Evolutionary conservation across 1,284 basidiomycete species (phyloP).

Genomic region (Ustilago hordei): DNA sequence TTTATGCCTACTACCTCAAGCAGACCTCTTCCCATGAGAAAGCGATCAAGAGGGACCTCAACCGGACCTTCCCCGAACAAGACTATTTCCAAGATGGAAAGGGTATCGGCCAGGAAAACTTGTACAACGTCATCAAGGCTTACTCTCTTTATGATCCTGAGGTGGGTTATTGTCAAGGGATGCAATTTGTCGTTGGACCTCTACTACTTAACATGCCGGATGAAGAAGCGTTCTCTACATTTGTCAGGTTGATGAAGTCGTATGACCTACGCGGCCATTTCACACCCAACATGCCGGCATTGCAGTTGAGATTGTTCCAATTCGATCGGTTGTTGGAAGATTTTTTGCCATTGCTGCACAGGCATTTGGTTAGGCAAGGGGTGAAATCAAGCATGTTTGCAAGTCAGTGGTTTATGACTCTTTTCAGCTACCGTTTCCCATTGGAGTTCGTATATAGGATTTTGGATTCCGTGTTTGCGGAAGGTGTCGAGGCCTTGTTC

Average conservation of each 20-base stretch:
- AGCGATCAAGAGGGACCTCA: conserved; percentile 89
- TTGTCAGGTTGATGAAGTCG: conserved; percentile 96
- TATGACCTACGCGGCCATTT: conserved; percentile 97
- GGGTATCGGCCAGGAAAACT: conserved; percentile 92
- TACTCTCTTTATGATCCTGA: conserved; percentile 95
- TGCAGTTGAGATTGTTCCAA: conserved; percentile 88
- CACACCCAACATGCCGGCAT: conserved; percentile 95
- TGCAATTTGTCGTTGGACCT: conserved; percentile 88
- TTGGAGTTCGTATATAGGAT: conserved; percentile 93
- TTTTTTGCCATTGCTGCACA: conserved; percentile 85
- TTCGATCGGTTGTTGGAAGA: conserved; percentile 96
- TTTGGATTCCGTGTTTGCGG: conserved; percentile 93
- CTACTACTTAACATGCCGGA: conserved; percentile 80
- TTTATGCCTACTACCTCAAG: conserved; percentile 85
- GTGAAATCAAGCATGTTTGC: conserved; percentile 90
- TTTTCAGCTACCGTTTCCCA: conserved; percentile 79
- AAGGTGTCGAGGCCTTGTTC: conserved; percentile 96
- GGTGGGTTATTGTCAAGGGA: conserved; percentile 97
- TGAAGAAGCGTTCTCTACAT: conserved; percentile 88
- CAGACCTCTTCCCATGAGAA: conserved; percentile 90
- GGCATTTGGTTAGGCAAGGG: conserved; percentile 91
- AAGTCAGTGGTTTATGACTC: conserved; percentile 96
- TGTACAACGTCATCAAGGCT: conserved; percentile 97
- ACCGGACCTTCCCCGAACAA: conserved; percentile 94
- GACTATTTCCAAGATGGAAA: conserved; percentile 88